A percentile compares a stretch with the other conserved stretches of the same genome.
These are phyloP conservation scores for Xylaria flabelliformis DNA, from an alignment of 495 filamentous ascomycete species.

Conservation along the genomic window DNA sequence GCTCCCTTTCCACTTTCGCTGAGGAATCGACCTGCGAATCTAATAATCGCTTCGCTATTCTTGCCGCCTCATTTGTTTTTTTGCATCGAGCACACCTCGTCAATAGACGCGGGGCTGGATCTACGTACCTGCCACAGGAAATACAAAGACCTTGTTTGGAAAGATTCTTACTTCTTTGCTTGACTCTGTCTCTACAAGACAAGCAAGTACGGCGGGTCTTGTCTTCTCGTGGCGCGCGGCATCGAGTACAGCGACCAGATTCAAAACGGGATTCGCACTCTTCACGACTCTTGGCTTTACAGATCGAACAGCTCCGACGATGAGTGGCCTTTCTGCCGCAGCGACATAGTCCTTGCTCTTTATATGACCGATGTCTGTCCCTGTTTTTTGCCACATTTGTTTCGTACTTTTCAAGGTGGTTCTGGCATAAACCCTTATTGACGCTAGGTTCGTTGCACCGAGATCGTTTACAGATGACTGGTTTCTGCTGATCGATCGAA, in stretches of 20 bases:
- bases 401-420: too few species aligned
- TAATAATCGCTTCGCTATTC: background rate
- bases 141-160: background rate
- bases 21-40: background rate
- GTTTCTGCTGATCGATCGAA: too few species aligned
- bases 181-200: background rate
- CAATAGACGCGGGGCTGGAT: background rate
- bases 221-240: background rate
- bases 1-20: background rate
- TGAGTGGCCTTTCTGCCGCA: too few species aligned
- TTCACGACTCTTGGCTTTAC: too few species aligned
- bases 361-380: too few species aligned
- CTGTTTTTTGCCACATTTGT: too few species aligned
- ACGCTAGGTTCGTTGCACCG: too few species aligned
- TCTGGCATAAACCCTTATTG: too few species aligned
- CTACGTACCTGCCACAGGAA: background rate
- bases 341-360: too few species aligned
- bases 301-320: too few species aligned
- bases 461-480: too few species aligned
- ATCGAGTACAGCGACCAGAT: background rate
- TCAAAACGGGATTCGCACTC: too few species aligned
- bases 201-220: background rate
- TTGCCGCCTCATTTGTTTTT: background rate
- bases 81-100: background rate
- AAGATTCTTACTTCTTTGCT: background rate